A percentile compares a stretch with the other conserved stretches of the same genome.
These are phyloP conservation scores for Trichoderma reesei DNA, from an alignment of 495 filamentous ascomycete genomes.

Conservation along the genomic window DNA sequence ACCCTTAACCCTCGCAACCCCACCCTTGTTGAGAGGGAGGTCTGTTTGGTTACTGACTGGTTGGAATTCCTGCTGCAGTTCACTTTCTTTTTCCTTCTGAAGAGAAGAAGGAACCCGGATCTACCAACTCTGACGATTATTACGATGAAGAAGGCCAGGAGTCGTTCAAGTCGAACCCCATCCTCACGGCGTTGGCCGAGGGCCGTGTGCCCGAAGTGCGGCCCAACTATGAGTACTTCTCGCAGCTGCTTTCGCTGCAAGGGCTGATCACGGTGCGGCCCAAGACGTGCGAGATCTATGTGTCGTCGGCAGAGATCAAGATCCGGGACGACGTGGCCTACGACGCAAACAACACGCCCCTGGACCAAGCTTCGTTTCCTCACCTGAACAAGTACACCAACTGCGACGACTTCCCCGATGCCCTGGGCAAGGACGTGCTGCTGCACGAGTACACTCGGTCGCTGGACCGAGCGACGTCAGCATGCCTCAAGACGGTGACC, in stretches of 20 bases:
- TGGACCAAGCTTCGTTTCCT: constrained; percentile 33
- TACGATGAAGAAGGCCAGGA: constrained; percentile 33
- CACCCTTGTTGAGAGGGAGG: not conserved
- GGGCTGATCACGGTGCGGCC: constrained; percentile 31
- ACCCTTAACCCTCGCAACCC: not conserved
- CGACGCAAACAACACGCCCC: constrained; percentile 25
- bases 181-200: constrained; percentile 41
- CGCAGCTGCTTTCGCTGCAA: constrained; percentile 31
- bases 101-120: constrained; percentile 20
- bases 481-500: constrained; percentile 26
- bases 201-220: constrained; percentile 34
- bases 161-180: constrained; percentile 44
- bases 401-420: constrained; percentile 24
- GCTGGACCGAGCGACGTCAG: constrained; percentile 30
- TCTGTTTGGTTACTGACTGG: not conserved
- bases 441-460: constrained; percentile 39
- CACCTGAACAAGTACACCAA: constrained; percentile 33
- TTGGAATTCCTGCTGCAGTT: constrained; percentile 20
- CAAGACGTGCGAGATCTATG: constrained; percentile 36
- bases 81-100: constrained; percentile 39
- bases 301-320: constrained; percentile 30
- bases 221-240: constrained; percentile 43
- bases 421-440: constrained; percentile 23
- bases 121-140: constrained; percentile 11
- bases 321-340: constrained; percentile 26